Base-by-base conservation (phyloP, 2,329 filamentous ascomycete species). In the Stachybotrys chartarum region DNA sequence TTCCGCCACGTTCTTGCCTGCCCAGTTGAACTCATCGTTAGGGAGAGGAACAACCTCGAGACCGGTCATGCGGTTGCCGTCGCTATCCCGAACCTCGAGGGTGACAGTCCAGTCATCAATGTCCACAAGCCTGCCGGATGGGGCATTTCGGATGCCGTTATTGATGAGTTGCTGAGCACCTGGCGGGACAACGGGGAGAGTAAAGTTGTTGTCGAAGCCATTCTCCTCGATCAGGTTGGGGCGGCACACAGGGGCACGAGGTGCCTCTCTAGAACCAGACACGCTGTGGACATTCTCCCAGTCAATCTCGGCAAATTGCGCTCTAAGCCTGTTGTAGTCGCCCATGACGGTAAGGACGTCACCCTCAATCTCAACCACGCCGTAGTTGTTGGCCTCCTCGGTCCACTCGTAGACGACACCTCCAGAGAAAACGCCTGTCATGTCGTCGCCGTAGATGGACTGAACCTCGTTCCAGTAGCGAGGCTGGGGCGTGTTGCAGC, bases 401-500 rank as follows among this genome's bases (percentile, higher is more conserved):
- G 84, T 85, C 71, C 83, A 93, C 72, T 94, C 88, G 75, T 93
- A 94, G 50, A 93, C 87, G 50, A 94, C 78, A 60, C 88, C 89
- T 59, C 90, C 90, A 54, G 84, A 86, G 66, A 93, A 84, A 55
- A 83, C 76, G 17, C 76, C 68, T 12, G 73, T 85, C 87, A 93
- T 91, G 60, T 90, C 64, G 45, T 77, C 65, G 55, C 87, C 80
- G 70, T 93, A 93, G 61, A 94, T 84, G 58, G 85, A 77, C 55
- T 76, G 78, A 12, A 91, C 86, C 72, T 94, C 90, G 61, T 87
- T 86, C 74, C 91, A 94, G 63, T 84, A 72, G 62, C 90, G 87
- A 14, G 87, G 85, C n/a, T 74, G 68, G 14, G 84, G 82, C 44
- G 78, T 76, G 75, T 91, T 93, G 82, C 90, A 93, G 58, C 90